phyloP scores from a whole-genome alignment of 2,329 filamentous ascomycete species.

The Xylariales sp. region DNA sequence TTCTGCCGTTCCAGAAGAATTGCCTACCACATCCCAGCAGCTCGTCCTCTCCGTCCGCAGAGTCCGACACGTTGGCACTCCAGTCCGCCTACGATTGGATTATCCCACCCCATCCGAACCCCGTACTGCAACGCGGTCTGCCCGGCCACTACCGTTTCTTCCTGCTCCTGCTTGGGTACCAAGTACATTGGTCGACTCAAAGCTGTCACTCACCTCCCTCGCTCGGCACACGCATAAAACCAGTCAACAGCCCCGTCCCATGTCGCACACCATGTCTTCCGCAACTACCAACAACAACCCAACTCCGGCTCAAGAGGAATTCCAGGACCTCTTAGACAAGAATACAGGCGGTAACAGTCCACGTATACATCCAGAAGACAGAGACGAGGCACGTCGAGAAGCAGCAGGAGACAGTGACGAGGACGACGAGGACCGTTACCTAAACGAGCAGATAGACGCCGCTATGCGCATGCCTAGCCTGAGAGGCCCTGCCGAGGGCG shows the following conservation, averaged over 20 bases:
- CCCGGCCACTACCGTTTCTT: conserved; percentile 1
- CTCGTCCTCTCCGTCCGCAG: background rate
- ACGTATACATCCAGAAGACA: conserved; percentile 55
- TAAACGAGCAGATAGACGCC: conserved; percentile 53
- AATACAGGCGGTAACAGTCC: conserved; percentile 37
- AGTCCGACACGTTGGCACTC: conserved; percentile 7
- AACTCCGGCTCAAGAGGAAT: conserved; percentile 63
- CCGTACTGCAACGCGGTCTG: conserved; percentile 2
- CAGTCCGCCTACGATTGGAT: background rate
- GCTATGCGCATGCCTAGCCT: conserved; percentile 61
- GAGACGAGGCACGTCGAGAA: conserved; percentile 38
- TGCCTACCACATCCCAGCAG: conserved; percentile 5
- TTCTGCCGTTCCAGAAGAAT: conserved; percentile 9
- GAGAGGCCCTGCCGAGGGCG: conserved; percentile 34
- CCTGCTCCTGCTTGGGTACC: conserved; percentile 1
- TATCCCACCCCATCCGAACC: background rate
- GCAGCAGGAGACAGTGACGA: conserved; percentile 45
- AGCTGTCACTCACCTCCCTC: background rate
- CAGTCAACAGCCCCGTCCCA: conserved; percentile 15
- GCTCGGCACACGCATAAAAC: conserved; percentile 8
- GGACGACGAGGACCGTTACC: conserved; percentile 51
- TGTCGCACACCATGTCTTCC: conserved; percentile 37
- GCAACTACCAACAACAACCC: conserved; percentile 29
- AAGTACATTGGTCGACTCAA: background rate
- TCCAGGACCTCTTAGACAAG: conserved; percentile 56